Evolutionary conservation across 2,329 filamentous ascomycete genomes (phyloP).

Genomic region (Kalmusia sp.): DNA sequence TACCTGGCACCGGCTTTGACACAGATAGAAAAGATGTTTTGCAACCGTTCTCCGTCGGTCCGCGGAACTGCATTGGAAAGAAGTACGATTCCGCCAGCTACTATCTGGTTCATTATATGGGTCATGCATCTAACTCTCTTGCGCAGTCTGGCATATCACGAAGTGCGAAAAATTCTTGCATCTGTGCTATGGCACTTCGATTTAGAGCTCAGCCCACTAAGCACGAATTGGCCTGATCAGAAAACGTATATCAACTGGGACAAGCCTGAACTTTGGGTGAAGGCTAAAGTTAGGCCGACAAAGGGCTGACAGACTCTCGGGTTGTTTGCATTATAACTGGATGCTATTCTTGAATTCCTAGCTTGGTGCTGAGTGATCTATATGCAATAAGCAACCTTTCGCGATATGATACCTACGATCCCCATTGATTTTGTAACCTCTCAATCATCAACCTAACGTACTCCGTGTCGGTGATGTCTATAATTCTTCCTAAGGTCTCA

Average conservation of each 20-base stretch:
- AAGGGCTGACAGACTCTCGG: too few species aligned
- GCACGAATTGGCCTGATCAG: background rate
- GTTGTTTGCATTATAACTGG: too few species aligned
- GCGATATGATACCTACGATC: too few species aligned
- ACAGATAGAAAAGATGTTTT: constrained; percentile 34
- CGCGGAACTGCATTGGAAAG: constrained; percentile 33
- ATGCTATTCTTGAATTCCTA: too few species aligned
- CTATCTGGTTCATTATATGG: background rate
- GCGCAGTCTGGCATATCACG: background rate
- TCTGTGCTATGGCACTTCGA: background rate
- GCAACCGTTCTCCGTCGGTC: constrained; percentile 49
- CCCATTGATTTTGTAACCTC: constrained; percentile 13
- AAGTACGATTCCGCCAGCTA: constrained; percentile 20
- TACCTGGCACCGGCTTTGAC: background rate
- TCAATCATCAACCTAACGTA: constrained; percentile 25
- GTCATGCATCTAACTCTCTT: background rate
- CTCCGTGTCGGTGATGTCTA: constrained; percentile 18
- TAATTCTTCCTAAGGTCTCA: constrained; percentile 15
- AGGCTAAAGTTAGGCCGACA: too few species aligned
- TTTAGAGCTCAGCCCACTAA: background rate
- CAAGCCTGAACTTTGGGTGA: too few species aligned
- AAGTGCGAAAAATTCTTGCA: background rate
- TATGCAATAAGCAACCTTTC: too few species aligned
- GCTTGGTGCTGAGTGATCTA: too few species aligned
- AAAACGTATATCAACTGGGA: background rate